Evolutionary conservation across 257 asterid genomes (phyloP).

Genomic region (Orobanche coerulescens): DNA sequence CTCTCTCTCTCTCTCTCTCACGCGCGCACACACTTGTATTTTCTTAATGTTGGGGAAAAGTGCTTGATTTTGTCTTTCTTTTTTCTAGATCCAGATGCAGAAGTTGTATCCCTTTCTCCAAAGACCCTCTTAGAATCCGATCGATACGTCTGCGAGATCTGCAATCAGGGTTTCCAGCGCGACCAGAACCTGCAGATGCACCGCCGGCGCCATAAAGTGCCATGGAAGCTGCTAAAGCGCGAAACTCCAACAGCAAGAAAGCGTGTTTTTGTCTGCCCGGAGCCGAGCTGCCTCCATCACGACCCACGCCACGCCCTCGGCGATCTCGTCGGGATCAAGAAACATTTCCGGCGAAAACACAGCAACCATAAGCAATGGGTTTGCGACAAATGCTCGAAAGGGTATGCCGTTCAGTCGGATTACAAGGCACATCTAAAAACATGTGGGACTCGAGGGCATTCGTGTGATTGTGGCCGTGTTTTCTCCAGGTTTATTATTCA

Average conservation of each 20-base stretch:
- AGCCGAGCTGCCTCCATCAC: slow-evolving; percentile 65
- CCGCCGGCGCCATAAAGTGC: slow-evolving; percentile 83
- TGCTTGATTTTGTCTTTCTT: neutral
- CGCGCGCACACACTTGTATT: neutral
- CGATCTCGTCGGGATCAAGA: slow-evolving; percentile 66
- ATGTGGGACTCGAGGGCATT: slow-evolving; percentile 68
- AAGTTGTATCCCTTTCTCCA: slow-evolving; percentile 79
- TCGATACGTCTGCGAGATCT: slow-evolving; percentile 92
- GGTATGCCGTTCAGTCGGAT: slow-evolving; percentile 68
- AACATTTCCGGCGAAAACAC: slow-evolving; percentile 63
- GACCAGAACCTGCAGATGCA: slow-evolving; percentile 97
- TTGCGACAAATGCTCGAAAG: slow-evolving; percentile 56
- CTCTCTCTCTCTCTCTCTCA: no score
- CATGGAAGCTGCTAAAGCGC: slow-evolving; percentile 75
- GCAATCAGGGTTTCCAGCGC: slow-evolving; percentile 89
- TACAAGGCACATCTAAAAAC: slow-evolving; percentile 67
- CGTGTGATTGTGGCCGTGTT: slow-evolving; percentile 68
- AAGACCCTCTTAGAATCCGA: slow-evolving; percentile 83
- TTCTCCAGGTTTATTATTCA: slow-evolving; percentile 34
- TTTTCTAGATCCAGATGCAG: slow-evolving; percentile 83
- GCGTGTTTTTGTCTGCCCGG: slow-evolving; percentile 70
- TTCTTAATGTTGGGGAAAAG: neutral
- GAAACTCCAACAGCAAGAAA: slow-evolving; percentile 41
- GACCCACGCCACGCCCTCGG: slow-evolving; percentile 73
- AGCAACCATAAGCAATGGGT: slow-evolving; percentile 63